A percentile compares a stretch with the other conserved stretches of the same genome.
Conservation (phyloP, 2,329 filamentous ascomycete genomes). For the Ophiostoma novo-ulmi region DNA sequence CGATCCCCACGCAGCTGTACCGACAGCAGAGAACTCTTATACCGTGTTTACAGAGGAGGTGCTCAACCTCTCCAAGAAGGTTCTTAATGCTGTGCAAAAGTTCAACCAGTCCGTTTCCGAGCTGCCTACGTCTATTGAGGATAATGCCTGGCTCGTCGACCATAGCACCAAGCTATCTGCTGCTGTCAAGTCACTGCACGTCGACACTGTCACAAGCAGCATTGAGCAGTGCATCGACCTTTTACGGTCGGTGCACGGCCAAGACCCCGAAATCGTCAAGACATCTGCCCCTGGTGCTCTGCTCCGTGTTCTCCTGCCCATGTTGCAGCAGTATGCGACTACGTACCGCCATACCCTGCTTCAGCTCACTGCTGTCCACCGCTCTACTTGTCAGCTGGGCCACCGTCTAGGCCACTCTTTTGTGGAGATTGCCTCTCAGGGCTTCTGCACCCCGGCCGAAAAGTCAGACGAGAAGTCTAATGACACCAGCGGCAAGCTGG, state of each 20-base stretch:
- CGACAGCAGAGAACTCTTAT: constrained; percentile 24
- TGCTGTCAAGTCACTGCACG: constrained; percentile 55
- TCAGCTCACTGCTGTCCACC: constrained; percentile 60
- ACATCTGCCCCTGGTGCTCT: constrained; percentile 39
- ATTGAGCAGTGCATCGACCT: constrained; percentile 38
- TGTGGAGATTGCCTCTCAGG: constrained; percentile 70
- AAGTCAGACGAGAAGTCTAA: constrained; percentile 53
- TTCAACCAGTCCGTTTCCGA: constrained; percentile 53
- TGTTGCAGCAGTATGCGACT: constrained; percentile 66
- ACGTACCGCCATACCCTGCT: constrained; percentile 56
- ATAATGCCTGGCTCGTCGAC: constrained; percentile 57
- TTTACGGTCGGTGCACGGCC: constrained; percentile 29
- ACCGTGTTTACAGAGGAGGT: constrained; percentile 53
- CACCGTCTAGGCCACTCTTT: constrained; percentile 73
- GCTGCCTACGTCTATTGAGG: constrained; percentile 55
- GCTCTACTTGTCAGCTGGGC: constrained; percentile 66
- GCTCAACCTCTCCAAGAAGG: constrained; percentile 63
- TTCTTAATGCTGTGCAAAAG: constrained; percentile 75
- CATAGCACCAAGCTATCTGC: constrained; percentile 49
- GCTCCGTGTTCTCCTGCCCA: constrained; percentile 59
- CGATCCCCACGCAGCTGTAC: background rate
- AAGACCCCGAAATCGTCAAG: constrained; percentile 23
- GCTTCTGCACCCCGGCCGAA: constrained; percentile 87
- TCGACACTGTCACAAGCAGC: constrained; percentile 48
- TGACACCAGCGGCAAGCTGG: constrained; percentile 62